A percentile compares a stretch with the other conserved stretches of the same genome.
Conservation (phyloP, 306 rosid species). For the Vigna unguiculata region DNA sequence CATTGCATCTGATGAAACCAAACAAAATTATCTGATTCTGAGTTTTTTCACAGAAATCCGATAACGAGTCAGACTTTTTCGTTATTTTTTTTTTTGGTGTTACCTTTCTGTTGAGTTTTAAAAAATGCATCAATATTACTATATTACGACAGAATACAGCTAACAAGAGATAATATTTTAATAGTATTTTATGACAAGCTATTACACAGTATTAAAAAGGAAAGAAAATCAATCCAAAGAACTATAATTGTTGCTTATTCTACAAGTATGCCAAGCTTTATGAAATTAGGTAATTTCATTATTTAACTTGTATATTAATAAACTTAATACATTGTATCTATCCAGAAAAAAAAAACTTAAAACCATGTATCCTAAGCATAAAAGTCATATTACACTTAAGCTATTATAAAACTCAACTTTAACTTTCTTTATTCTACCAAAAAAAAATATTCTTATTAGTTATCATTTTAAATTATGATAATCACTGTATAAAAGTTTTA, state of each 20-base stretch:
- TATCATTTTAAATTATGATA: too few relatives aligned
- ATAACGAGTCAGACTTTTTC: too few relatives aligned
- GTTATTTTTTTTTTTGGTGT: too few relatives aligned
- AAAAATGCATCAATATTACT: too few relatives aligned
- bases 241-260: neutral
- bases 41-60: neutral
- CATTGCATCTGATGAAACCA: conserved; percentile 1
- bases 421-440: too few relatives aligned
- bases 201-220: neutral
- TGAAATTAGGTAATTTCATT: neutral
- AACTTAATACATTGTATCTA: neutral
- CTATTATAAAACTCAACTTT: neutral
- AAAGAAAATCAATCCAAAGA: neutral
- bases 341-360: too few relatives aligned
- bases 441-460: too few relatives aligned
- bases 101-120: too few relatives aligned
- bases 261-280: neutral
- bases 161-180: neutral
- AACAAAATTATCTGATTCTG: neutral
- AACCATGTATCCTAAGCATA: too few relatives aligned
- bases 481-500: too few relatives aligned
- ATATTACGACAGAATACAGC: neutral
- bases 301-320: neutral
- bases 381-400: too few relatives aligned
- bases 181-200: neutral